phyloP scores from a whole-genome alignment of 306 rosid genomes.

The Vigna angularis region DNA sequence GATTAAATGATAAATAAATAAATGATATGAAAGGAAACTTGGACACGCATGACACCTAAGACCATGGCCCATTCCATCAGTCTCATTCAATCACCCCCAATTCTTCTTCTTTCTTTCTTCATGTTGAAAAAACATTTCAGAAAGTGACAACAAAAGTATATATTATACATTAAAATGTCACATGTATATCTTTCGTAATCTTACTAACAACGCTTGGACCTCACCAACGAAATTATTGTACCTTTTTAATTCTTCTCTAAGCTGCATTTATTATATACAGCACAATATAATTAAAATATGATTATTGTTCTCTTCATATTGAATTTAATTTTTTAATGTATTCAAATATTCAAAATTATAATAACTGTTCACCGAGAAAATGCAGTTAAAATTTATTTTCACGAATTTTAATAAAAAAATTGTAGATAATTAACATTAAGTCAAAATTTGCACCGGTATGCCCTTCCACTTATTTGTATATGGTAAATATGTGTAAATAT shows the following conservation, averaged over 20 bases:
- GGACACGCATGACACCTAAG: no score
- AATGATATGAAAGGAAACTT: no score
- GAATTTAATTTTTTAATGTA: neutral
- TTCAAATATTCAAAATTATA: neutral
- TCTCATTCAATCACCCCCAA: neutral
- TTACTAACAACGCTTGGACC: no score
- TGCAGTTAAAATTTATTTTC: no score
- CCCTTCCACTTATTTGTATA: no score
- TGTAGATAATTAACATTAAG: no score
- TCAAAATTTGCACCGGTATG: no score
- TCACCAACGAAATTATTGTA: neutral
- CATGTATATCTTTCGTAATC: no score
- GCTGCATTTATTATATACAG: neutral
- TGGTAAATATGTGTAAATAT: no score
- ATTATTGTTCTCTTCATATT: neutral
- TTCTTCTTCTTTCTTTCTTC: neutral
- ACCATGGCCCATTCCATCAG: neutral
- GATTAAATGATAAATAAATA: no score
- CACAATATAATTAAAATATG: neutral
- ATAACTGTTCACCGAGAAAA: no score
- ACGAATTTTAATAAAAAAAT: no score
- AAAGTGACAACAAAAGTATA: constrained; percentile 9
- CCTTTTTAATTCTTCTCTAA: neutral
- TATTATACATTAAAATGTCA: neutral
- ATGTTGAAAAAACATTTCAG: neutral